Percentiles rank a stretch among this genome's conserved stretches.
Conservation (phyloP, 1,139 yeast species). For the Scheffersomyces parashehatae region DNA sequence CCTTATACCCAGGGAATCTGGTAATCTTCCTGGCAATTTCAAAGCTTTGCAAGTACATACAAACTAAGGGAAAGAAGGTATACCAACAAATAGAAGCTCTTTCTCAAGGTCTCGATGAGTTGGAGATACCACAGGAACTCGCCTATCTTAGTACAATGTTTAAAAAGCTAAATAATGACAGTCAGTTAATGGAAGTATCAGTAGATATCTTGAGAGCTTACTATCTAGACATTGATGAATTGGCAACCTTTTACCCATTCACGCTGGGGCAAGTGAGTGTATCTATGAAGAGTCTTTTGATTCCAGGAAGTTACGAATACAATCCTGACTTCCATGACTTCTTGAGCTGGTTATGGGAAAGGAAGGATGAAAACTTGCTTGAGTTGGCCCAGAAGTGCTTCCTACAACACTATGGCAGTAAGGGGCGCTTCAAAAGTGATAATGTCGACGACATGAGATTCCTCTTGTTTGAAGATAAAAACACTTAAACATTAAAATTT, state of each 20-base stretch:
- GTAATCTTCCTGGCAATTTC: slow-evolving; percentile 28
- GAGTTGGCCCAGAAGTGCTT: slow-evolving; percentile 14
- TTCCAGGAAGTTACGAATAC: not conserved
- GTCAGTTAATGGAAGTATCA: not conserved
- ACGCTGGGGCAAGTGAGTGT: slow-evolving; percentile 4
- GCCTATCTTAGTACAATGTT: too few species aligned
- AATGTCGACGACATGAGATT: too few species aligned
- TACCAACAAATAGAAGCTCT: not conserved
- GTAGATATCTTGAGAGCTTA: slow-evolving; percentile 4
- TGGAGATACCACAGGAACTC: not conserved
- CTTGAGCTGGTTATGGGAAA: slow-evolving; percentile 20
- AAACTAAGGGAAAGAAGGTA: slow-evolving; percentile 1
- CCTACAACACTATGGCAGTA: slow-evolving; percentile 7
- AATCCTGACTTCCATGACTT: slow-evolving; percentile 17
- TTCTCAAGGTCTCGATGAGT: not conserved
- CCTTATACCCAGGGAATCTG: slow-evolving; percentile 31
- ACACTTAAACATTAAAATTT: too few species aligned
- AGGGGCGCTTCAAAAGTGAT: too few species aligned
- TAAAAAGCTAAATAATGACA: not conserved
- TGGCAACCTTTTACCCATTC: slow-evolving; percentile 1
- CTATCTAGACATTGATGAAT: slow-evolving; percentile 7
- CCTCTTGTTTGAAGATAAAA: too few species aligned
- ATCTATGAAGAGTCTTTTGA: slow-evolving; percentile 1
- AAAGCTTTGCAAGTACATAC: slow-evolving; percentile 14
- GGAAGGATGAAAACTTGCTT: slow-evolving; percentile 1